Conservation (phyloP, 352 stramenopile species). For the Phytophthora sansomeana region DNA sequence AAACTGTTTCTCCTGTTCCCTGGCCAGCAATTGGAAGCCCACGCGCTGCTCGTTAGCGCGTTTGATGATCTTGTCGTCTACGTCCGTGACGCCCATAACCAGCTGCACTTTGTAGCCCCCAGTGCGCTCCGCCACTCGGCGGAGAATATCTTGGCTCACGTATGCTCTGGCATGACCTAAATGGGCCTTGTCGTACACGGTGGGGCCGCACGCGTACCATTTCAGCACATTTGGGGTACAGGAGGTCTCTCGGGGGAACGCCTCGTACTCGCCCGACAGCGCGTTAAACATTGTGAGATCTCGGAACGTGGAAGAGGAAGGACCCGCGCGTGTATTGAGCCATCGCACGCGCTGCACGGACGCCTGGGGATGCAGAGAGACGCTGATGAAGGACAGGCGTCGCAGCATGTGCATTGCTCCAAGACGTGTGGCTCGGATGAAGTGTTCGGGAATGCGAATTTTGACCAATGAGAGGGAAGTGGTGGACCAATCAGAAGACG, state of each 20-base stretch:
- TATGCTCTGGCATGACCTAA: constrained; percentile 98
- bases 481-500: neutral
- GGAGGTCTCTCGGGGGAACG: constrained; percentile 50
- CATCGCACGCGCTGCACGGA: constrained; percentile 1
- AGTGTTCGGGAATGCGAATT: neutral
- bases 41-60: constrained; percentile 54
- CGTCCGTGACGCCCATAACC: constrained; percentile 97
- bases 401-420: constrained; percentile 20
- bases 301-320: constrained; percentile 13
- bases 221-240: constrained; percentile 60
- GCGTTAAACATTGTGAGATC: constrained; percentile 68
- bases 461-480: neutral
- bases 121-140: constrained; percentile 85
- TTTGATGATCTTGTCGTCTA: constrained; percentile 99
- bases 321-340: constrained; percentile 2
- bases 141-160: constrained; percentile 94
- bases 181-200: constrained; percentile 98
- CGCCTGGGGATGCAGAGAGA: neutral
- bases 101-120: constrained; percentile 95
- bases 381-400: neutral
- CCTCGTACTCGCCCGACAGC: constrained; percentile 48
- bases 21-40: constrained; percentile 55
- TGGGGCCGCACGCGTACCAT: constrained; percentile 99
- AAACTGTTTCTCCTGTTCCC: constrained; percentile 72
- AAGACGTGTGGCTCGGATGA: constrained; percentile 11